A percentile compares a stretch with the other conserved stretches of the same genome.
phyloP scores from a whole-genome alignment of 192 early-diverging fungal genomes.

The Geranomyces variabilis region DNA sequence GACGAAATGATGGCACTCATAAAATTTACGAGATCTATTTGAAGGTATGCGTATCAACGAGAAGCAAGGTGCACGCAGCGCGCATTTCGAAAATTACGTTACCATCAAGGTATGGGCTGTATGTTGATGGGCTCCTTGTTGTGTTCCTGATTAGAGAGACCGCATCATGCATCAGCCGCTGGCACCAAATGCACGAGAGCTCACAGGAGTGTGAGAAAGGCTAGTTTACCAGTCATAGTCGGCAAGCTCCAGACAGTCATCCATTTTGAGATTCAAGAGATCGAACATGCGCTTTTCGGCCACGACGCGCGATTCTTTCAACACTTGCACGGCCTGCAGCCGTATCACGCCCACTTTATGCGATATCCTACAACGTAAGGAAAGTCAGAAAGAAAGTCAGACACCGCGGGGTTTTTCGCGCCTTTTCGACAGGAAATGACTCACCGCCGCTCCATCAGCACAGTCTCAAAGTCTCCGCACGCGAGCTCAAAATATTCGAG shows the following conservation, averaged over 20 bases:
- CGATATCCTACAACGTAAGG: too few species aligned
- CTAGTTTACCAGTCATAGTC: constrained; percentile 79
- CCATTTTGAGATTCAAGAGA: constrained; percentile 78
- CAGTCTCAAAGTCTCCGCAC: constrained; percentile 73
- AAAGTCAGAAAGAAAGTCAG: not conserved
- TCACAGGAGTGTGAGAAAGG: not conserved
- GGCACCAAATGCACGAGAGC: not conserved
- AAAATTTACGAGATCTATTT: constrained; percentile 71
- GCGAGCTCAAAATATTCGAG: constrained; percentile 73
- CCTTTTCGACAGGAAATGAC: not conserved
- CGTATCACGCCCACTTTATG: constrained; percentile 60
- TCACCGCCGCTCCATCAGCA: constrained; percentile 69
- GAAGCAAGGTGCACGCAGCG: not conserved
- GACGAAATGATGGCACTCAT: constrained; percentile 69
- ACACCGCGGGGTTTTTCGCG: not conserved
- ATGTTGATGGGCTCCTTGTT: constrained; percentile 9
- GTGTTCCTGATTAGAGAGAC: too few species aligned
- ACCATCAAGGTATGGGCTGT: constrained; percentile 76
- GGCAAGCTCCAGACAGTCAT: constrained; percentile 77
- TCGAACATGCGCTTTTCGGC: constrained; percentile 83
- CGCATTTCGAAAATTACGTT: not conserved
- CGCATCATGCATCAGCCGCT: not conserved
- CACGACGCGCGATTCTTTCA: constrained; percentile 68
- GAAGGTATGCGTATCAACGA: not conserved
- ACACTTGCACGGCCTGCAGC: constrained; percentile 66